These are phyloP conservation scores for Neurospora tetrasperma DNA, from an alignment of 495 filamentous ascomycete species.

Conservation along the genomic window DNA sequence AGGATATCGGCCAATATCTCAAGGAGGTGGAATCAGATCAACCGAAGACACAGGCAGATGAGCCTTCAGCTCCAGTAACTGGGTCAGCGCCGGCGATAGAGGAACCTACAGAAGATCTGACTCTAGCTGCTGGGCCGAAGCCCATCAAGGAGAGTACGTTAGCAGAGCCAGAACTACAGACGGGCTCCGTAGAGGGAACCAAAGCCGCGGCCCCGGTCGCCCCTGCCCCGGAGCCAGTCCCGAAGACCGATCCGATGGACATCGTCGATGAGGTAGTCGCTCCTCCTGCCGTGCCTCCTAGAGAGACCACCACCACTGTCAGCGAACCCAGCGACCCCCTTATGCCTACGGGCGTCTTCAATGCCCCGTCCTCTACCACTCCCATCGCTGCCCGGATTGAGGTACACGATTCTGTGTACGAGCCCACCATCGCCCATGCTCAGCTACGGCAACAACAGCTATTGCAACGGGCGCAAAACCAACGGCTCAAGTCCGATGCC, in stretches of 20 bases:
- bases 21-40: conserved; percentile 28
- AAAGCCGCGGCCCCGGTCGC: background rate
- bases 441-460: conserved; percentile 71
- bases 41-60: conserved; percentile 1
- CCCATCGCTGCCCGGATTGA: conserved; percentile 60
- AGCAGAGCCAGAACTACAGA: conserved; percentile 3
- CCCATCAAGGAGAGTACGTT: background rate
- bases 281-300: background rate
- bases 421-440: conserved; percentile 76
- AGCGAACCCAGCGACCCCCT: conserved; percentile 19
- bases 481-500: conserved; percentile 56
- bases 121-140: background rate
- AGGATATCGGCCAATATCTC: conserved; percentile 65
- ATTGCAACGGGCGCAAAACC: conserved; percentile 49
- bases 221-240: background rate
- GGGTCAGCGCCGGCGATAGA: conserved; percentile 6
- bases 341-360: conserved; percentile 56
- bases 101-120: conserved; percentile 12
- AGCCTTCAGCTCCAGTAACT: conserved; percentile 5
- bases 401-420: conserved; percentile 64
- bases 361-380: conserved; percentile 57
- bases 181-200: conserved; percentile 1
- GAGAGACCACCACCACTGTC: background rate
- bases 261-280: background rate
- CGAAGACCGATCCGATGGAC: background rate